Percentiles rank a stretch among this genome's conserved stretches.
Evolutionary conservation across 768 basidiomycete genomes (phyloP).

Genomic region (Mycena latifolia): DNA sequence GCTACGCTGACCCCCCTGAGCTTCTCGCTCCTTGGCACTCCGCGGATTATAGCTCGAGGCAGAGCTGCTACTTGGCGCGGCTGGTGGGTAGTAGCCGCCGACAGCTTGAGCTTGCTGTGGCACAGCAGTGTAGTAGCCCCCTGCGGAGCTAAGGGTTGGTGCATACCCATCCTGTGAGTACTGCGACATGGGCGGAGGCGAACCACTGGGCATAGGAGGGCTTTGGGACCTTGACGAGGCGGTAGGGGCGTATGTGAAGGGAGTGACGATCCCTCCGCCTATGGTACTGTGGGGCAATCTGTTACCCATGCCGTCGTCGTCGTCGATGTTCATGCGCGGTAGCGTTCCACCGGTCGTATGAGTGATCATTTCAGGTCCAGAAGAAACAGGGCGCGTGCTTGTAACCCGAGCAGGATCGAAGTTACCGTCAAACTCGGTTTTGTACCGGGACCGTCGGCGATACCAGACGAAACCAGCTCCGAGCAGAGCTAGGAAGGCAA

Average conservation of each 20-base stretch:
- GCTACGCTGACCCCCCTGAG: conserved; percentile 17
- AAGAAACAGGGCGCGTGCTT: conserved; percentile 15
- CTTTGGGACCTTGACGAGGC: conserved; percentile 32
- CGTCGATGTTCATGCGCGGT: conserved; percentile 29
- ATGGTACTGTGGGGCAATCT: conserved; percentile 24
- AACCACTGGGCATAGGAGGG: conserved; percentile 31
- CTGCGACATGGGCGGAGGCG: conserved; percentile 37
- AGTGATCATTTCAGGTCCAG: conserved; percentile 29
- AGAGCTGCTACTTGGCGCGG: conserved; percentile 31
- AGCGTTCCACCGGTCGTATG: conserved; percentile 32
- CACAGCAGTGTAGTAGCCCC: conserved; percentile 34
- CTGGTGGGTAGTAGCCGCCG: conserved; percentile 33
- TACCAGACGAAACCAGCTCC: conserved; percentile 26
- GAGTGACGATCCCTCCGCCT: conserved; percentile 32
- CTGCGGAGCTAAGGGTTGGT: conserved; percentile 32
- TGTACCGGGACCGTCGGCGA: conserved; percentile 24
- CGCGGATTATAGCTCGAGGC: conserved; percentile 32
- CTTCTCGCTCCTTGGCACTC: conserved; percentile 37
- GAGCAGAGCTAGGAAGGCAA: conserved; percentile 37
- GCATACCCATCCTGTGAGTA: conserved; percentile 32
- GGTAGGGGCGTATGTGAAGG: conserved; percentile 30
- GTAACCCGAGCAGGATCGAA: conserved; percentile 36
- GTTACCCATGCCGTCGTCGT: conserved; percentile 34
- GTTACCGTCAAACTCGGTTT: conserved; percentile 31
- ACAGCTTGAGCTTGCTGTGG: conserved; percentile 33